phyloP scores from a whole-genome alignment of 2,329 filamentous ascomycete genomes.

The Myriosclerotinia curreyana region DNA sequence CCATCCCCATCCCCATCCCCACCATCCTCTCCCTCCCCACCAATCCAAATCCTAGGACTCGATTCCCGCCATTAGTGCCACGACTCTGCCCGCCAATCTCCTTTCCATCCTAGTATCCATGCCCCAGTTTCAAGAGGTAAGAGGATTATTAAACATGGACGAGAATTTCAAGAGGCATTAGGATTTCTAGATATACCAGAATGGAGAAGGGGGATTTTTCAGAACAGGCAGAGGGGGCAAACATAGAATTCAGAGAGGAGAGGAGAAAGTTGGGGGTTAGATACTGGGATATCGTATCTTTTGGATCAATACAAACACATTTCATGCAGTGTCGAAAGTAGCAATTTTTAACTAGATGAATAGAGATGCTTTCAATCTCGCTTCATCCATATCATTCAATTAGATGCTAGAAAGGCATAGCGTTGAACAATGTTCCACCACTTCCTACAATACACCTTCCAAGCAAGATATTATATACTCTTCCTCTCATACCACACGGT shows the following conservation, averaged over 20 bases:
- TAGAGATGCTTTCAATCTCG: neutral
- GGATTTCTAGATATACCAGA: neutral
- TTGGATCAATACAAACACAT: neutral
- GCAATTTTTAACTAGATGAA: neutral
- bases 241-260: neutral
- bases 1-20: neutral
- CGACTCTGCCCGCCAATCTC: neutral
- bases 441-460: constrained; percentile 10
- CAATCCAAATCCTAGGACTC: neutral
- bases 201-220: constrained; percentile 2
- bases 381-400: neutral
- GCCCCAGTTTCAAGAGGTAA: neutral
- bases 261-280: neutral
- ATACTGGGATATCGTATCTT: neutral
- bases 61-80: neutral
- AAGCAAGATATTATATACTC: neutral
- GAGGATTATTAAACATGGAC: neutral
- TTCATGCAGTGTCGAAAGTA: neutral
- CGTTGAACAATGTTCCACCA: neutral
- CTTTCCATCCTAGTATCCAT: neutral
- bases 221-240: neutral
- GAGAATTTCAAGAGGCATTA: neutral
- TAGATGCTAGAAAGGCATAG: neutral
- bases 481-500: neutral
- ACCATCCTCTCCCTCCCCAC: neutral